Conservation (phyloP, 2,329 filamentous ascomycete species). For the Botryotinia calthae region DNA sequence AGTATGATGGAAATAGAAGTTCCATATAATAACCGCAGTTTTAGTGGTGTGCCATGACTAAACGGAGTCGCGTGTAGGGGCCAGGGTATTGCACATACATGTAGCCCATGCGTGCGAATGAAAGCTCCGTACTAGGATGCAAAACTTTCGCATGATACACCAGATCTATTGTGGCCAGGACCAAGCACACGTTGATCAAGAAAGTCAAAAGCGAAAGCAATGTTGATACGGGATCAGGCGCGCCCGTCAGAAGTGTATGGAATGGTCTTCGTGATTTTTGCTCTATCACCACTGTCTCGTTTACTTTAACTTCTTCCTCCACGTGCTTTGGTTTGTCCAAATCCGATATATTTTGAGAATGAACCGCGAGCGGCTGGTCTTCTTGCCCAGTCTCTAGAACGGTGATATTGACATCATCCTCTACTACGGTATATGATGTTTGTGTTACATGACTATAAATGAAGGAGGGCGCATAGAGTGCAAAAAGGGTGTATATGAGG, state of each 20-base stretch:
- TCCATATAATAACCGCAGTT: not conserved
- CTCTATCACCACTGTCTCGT: constrained; percentile 60
- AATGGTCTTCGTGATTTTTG: constrained; percentile 56
- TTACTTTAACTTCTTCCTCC: constrained; percentile 55
- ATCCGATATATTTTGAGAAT: constrained; percentile 31
- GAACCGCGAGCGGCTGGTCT: constrained; percentile 37
- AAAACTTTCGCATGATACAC: constrained; percentile 70
- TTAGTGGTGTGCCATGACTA: not conserved
- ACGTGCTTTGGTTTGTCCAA: constrained; percentile 40
- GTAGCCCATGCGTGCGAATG: constrained; percentile 84
- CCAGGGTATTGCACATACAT: constrained; percentile 45
- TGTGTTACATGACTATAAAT: constrained; percentile 56
- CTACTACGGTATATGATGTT: constrained; percentile 55
- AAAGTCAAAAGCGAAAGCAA: constrained; percentile 66
- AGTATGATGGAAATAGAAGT: not conserved
- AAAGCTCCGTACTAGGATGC: constrained; percentile 70
- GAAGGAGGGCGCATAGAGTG: constrained; percentile 64
- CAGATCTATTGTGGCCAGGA: constrained; percentile 71
- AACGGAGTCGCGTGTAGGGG: not conserved
- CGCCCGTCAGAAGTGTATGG: constrained; percentile 69
- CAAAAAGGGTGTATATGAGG: constrained; percentile 59
- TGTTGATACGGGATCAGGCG: constrained; percentile 69
- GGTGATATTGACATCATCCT: constrained; percentile 56
- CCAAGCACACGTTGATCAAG: constrained; percentile 67
- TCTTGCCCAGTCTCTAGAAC: constrained; percentile 48